Evolutionary conservation across 139 green algal species (phyloP).

Genomic region (Bryopsis sp.): DNA sequence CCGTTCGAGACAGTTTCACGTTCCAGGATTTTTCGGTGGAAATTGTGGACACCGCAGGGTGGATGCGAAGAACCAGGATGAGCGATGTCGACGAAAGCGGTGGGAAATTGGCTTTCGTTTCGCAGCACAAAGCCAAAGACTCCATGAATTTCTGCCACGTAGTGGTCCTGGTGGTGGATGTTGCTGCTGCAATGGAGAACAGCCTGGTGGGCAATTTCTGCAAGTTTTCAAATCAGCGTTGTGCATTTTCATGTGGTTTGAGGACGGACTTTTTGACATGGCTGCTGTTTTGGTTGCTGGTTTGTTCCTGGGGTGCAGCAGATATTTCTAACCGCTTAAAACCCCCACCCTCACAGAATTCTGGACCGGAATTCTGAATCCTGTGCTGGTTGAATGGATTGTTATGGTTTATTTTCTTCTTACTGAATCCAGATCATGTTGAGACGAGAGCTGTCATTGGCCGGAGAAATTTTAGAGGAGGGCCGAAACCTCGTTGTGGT

Average conservation of each 20-base stretch:
- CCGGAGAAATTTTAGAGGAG: background rate
- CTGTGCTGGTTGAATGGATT: background rate
- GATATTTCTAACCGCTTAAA: too few relatives aligned
- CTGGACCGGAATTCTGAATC: background rate
- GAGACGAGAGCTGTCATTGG: conserved; percentile 5
- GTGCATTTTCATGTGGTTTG: too few relatives aligned
- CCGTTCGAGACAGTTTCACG: background rate
- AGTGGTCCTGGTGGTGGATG: conserved; percentile 12
- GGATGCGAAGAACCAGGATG: conserved; percentile 3
- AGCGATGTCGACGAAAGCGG: background rate
- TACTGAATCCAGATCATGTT: background rate
- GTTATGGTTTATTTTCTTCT: background rate
- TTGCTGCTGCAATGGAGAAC: too few relatives aligned
- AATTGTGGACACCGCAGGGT: conserved; percentile 14
- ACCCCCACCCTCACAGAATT: background rate
- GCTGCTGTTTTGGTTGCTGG: too few relatives aligned
- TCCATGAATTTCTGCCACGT: conserved; percentile 1
- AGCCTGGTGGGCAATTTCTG: too few relatives aligned
- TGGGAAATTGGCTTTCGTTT: background rate
- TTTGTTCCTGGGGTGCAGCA: too few relatives aligned
- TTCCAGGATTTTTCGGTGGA: background rate
- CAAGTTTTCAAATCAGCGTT: too few relatives aligned
- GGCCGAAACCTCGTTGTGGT: background rate
- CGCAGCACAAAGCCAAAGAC: background rate
- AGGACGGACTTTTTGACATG: too few relatives aligned